These are phyloP conservation scores for Taphrina communis DNA, from an alignment of 1,139 yeast species.

Conservation along the genomic window DNA sequence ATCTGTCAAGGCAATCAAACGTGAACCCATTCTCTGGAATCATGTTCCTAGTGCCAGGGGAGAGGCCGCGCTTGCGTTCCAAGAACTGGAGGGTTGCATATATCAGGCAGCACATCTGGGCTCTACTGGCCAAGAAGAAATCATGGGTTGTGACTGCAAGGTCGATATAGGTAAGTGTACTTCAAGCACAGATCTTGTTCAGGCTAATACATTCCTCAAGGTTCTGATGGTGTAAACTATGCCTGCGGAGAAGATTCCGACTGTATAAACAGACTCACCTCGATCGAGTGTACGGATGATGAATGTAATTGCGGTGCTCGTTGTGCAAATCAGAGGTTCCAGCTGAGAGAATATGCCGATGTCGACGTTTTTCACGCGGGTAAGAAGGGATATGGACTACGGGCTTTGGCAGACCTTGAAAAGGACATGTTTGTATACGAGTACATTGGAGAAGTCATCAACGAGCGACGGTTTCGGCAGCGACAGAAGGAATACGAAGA, in stretches of 20 bases:
- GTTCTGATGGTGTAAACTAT: constrained; percentile 53
- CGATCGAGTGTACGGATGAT: constrained; percentile 86
- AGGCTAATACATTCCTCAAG: not conserved
- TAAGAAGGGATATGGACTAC: constrained; percentile 84
- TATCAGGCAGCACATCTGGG: constrained; percentile 69
- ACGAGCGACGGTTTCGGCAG: constrained; percentile 69
- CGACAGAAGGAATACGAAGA: constrained; percentile 77
- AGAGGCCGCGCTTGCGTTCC: constrained; percentile 71
- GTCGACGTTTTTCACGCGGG: constrained; percentile 82
- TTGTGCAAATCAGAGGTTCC: constrained; percentile 90
- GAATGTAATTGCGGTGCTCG: constrained; percentile 73
- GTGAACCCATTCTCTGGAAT: constrained; percentile 53
- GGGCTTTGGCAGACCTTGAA: constrained; percentile 67
- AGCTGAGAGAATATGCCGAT: constrained; percentile 69
- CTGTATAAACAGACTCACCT: constrained; percentile 89
- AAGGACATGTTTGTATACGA: constrained; percentile 80
- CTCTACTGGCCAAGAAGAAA: constrained; percentile 69
- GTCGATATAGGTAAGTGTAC: constrained; percentile 56
- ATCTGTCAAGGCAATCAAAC: constrained; percentile 13
- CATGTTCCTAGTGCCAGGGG: constrained; percentile 65
- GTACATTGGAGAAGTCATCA: constrained; percentile 92
- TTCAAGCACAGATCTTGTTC: constrained; percentile 43
- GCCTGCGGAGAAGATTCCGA: constrained; percentile 89
- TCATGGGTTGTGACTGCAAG: constrained; percentile 88
- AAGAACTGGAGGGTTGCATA: constrained; percentile 62